Evolutionary conservation across 441 rosid genomes (phyloP).

Genomic region (Syzygium syzygioides): DNA sequence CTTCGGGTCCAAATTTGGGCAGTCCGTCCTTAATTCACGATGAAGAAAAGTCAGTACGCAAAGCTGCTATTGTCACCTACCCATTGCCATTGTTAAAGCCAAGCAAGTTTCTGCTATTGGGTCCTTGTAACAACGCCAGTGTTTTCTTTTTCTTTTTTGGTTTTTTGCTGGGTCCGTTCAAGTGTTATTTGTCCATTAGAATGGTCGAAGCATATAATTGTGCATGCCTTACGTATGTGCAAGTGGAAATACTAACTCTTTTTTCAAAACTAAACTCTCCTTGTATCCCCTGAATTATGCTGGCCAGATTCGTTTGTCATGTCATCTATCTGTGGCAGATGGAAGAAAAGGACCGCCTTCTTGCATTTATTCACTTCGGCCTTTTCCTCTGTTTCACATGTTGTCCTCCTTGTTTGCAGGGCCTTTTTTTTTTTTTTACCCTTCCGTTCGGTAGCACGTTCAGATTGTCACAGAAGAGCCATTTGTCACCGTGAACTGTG

Average conservation of each 20-base stretch:
- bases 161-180: neutral
- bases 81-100: neutral
- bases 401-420: neutral
- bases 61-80: neutral
- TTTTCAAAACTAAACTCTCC: neutral
- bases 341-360: neutral
- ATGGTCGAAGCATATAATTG: neutral
- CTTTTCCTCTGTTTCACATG: neutral
- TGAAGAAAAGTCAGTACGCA: neutral
- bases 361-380: neutral
- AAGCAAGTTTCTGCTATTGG: neutral
- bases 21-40: neutral
- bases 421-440: neutral
- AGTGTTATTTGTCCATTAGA: neutral
- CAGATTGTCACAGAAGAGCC: neutral
- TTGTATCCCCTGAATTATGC: neutral
- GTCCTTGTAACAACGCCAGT: neutral
- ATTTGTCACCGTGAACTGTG: neutral
- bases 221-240: neutral
- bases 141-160: neutral
- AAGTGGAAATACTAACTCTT: neutral
- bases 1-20: neutral
- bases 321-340: neutral
- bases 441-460: neutral
- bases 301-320: neutral